Evolutionary conservation across 305 asterid species (phyloP).

Genomic region (Lippia alba): DNA sequence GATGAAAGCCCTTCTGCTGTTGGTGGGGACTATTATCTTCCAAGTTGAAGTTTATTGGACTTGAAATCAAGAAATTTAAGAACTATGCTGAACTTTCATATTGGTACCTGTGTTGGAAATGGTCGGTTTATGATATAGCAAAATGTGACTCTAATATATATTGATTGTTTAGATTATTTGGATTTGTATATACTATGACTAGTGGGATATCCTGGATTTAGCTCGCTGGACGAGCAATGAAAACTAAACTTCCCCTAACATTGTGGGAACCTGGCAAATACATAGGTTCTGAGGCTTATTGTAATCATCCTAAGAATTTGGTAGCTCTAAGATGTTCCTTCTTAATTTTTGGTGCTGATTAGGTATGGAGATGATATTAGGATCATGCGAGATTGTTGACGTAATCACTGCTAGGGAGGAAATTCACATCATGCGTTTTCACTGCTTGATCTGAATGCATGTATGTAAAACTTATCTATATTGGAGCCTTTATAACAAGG

Average conservation of each 20-base stretch:
- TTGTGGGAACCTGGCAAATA: neutral
- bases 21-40: neutral
- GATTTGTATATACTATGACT: conserved; percentile 4
- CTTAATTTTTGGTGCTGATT: no score
- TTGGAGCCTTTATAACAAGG: neutral
- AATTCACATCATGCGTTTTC: neutral
- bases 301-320: conserved; percentile 5
- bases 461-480: neutral
- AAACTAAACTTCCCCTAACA: neutral
- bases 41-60: conserved; percentile 2
- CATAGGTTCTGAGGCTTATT: conserved; percentile 9
- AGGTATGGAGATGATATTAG: neutral
- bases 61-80: neutral
- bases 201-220: neutral
- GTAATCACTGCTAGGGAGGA: neutral
- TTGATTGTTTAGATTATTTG: neutral
- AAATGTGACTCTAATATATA: neutral
- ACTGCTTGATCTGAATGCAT: neutral
- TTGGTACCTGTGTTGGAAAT: neutral
- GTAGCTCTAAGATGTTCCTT: neutral
- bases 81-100: neutral
- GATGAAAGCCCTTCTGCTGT: neutral
- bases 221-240: neutral
- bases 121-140: neutral
- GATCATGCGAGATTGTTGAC: conserved; percentile 4